These are phyloP conservation scores for Carex sylvatica DNA, from an alignment of 202 grass and related monocot genomes.

Conservation along the genomic window DNA sequence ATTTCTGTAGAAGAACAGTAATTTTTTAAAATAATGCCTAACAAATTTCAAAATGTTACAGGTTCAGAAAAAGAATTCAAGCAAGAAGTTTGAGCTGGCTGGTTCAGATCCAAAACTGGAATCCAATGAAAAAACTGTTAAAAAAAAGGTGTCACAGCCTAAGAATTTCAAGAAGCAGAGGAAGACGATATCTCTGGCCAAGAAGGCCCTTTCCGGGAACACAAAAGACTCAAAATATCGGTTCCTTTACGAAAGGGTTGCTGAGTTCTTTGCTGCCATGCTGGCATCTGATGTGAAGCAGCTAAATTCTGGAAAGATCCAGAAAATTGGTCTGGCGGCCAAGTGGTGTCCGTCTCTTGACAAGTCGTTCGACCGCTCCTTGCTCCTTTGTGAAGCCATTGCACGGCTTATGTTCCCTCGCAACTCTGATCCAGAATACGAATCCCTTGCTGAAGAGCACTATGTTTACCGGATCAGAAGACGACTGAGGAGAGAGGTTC, in stretches of 20 bases:
- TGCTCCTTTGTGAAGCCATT: slow-evolving; percentile 33
- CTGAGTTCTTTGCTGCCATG: slow-evolving; percentile 38
- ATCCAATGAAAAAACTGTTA: not conserved
- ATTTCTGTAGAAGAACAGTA: not conserved
- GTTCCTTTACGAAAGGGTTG: slow-evolving; percentile 40
- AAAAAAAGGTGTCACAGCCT: slow-evolving; percentile 6
- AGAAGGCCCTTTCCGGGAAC: slow-evolving; percentile 25
- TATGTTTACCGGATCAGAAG: slow-evolving; percentile 23
- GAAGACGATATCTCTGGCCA: slow-evolving; percentile 25
- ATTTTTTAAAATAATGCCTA: not conserved
- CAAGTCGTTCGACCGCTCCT: slow-evolving; percentile 24
- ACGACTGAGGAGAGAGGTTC: slow-evolving; percentile 26
- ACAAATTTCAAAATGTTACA: not conserved
- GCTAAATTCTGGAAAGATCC: slow-evolving; percentile 1
- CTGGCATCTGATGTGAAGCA: slow-evolving; percentile 27
- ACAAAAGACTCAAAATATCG: slow-evolving; percentile 32
- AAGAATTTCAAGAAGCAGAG: slow-evolving; percentile 21
- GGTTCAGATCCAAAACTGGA: not conserved
- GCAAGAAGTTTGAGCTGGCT: not conserved
- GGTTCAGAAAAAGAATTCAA: not conserved
- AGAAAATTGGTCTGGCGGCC: slow-evolving; percentile 30
- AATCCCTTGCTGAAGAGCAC: slow-evolving; percentile 26
- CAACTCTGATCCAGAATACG: slow-evolving; percentile 23
- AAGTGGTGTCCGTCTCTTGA: slow-evolving; percentile 33
- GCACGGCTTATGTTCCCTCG: slow-evolving; percentile 30